These are phyloP conservation scores for Rosellinia necatrix DNA, from an alignment of 2,329 filamentous ascomycete species.

Conservation along the genomic window DNA sequence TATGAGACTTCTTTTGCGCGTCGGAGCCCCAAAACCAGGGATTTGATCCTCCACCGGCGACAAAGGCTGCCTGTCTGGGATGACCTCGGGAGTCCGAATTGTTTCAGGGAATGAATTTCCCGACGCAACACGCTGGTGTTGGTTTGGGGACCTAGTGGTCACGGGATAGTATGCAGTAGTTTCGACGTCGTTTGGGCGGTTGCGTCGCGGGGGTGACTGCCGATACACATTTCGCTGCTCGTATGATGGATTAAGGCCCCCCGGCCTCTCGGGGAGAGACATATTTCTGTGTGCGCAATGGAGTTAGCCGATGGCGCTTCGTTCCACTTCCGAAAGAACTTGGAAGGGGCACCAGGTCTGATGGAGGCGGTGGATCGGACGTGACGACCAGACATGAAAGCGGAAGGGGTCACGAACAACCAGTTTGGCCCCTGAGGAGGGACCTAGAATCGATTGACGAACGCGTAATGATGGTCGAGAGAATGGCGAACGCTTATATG, in stretches of 20 bases:
- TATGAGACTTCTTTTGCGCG: conserved; percentile 84
- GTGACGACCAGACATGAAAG: background rate
- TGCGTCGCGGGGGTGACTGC: conserved; percentile 69
- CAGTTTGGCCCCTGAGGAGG: conserved; percentile 8
- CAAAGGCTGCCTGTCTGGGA: conserved; percentile 60
- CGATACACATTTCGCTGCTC: conserved; percentile 69
- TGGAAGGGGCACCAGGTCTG: background rate
- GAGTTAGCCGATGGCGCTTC: conserved; percentile 23
- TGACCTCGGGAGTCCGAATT: conserved; percentile 57
- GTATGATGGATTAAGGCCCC: conserved; percentile 60
- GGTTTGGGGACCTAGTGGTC: conserved; percentile 44
- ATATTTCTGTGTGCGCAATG: conserved; percentile 50
- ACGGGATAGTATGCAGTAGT: conserved; percentile 58
- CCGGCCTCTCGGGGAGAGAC: conserved; percentile 69
- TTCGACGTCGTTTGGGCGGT: conserved; percentile 72
- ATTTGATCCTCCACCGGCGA: conserved; percentile 51
- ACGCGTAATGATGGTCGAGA: conserved; percentile 3
- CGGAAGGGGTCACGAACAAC: conserved; percentile 21
- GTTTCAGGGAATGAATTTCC: conserved; percentile 64
- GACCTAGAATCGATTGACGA: conserved; percentile 8
- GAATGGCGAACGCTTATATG: background rate
- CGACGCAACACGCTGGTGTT: conserved; percentile 62
- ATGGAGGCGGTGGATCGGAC: background rate
- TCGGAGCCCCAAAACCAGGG: conserved; percentile 38
- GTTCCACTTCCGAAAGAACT: background rate